phyloP scores from a whole-genome alignment of 129 eudicot species.

The Tagetes erecta region DNA sequence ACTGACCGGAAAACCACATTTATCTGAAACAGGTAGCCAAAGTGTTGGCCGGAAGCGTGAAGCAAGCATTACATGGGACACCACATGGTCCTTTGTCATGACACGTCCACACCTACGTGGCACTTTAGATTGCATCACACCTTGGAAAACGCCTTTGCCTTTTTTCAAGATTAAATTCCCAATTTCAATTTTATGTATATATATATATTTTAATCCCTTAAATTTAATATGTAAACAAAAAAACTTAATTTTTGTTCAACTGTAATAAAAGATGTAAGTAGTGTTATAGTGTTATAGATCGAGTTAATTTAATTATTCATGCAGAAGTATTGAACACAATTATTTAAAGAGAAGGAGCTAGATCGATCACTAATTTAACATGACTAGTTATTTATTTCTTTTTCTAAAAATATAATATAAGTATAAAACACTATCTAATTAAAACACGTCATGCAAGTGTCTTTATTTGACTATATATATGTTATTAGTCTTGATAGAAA shows the following conservation, averaged over 20 bases:
- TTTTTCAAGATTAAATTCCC: constrained; percentile 33
- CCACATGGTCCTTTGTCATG: constrained; percentile 32
- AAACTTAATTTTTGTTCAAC: not conserved
- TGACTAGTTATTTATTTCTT: no score
- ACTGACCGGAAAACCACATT: not conserved
- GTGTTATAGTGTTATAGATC: not conserved
- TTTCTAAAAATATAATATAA: no score
- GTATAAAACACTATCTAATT: no score
- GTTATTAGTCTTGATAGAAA: no score
- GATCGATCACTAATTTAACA: no score
- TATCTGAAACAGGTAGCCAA: not conserved
- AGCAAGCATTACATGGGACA: constrained; percentile 39
- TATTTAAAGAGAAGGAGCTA: no score
- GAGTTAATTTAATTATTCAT: no score
- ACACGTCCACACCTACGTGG: constrained; percentile 43
- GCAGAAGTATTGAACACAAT: no score
- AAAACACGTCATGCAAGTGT: no score
- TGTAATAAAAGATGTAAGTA: not conserved
- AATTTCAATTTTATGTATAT: not conserved
- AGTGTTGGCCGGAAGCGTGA: constrained; percentile 21
- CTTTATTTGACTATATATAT: no score
- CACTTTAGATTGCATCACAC: constrained; percentile 22
- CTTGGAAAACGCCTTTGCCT: constrained; percentile 31
- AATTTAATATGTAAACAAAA: not conserved
- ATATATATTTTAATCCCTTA: constrained; percentile 3